phyloP scores from a whole-genome alignment of 768 basidiomycete species.

The Suillus occidentalis region DNA sequence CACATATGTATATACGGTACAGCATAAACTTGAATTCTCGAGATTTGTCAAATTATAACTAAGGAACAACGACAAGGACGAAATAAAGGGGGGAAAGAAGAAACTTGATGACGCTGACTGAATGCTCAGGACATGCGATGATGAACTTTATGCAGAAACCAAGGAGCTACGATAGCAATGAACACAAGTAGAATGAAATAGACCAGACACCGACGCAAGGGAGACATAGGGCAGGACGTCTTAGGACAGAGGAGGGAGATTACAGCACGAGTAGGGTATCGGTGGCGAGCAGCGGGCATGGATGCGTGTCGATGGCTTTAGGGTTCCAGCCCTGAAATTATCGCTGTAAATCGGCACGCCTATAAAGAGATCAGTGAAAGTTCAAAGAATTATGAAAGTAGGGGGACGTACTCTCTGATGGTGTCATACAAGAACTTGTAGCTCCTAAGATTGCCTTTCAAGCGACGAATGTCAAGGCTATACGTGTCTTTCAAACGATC shows the following conservation, averaged over 20 bases:
- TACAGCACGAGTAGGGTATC: conserved; percentile 33
- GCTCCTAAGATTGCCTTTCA: conserved; percentile 91
- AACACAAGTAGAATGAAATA: conserved; percentile 1
- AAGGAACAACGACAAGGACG: not conserved
- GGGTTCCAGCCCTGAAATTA: conserved; percentile 30
- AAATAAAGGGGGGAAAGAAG: not conserved
- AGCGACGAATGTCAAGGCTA: conserved; percentile 85
- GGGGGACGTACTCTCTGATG: conserved; percentile 70
- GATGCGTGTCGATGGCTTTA: conserved; percentile 11
- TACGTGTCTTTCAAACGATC: conserved; percentile 89
- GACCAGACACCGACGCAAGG: conserved; percentile 6
- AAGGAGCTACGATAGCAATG: conserved; percentile 11
- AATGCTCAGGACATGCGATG: not conserved
- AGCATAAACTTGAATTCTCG: conserved; percentile 20
- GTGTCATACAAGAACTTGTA: conserved; percentile 92
- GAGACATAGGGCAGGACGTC: not conserved
- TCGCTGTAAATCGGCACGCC: conserved; percentile 40
- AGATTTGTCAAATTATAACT: conserved; percentile 25
- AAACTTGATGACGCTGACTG: not conserved
- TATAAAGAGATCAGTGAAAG: conserved; percentile 17
- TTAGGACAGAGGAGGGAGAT: conserved; percentile 14
- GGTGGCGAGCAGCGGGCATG: conserved; percentile 8
- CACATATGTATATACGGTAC: conserved; percentile 26
- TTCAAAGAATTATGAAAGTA: conserved; percentile 10
- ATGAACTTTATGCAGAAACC: conserved; percentile 6